Evolutionary conservation across 2,329 filamentous ascomycete species (phyloP).

Genomic region (Samsoniella hepiali): DNA sequence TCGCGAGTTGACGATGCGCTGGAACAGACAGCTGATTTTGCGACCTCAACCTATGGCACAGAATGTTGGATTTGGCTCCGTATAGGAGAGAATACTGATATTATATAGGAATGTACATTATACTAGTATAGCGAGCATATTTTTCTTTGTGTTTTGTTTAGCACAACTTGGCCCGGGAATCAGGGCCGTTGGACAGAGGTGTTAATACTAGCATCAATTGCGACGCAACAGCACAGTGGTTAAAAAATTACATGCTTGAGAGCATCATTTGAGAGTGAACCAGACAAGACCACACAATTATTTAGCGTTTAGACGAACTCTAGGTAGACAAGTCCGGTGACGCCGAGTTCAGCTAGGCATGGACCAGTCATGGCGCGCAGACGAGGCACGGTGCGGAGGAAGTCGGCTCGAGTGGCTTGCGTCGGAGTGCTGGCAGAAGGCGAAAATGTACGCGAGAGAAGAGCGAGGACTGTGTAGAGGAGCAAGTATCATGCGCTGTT

Average conservation of each 20-base stretch:
- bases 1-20: not conserved
- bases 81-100: not conserved
- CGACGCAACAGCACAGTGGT: not conserved
- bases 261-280: too few relatives aligned
- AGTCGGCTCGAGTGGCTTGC: not conserved
- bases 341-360: not conserved
- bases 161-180: not conserved
- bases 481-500: not conserved
- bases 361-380: constrained; percentile 7
- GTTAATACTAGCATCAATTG: constrained; percentile 1
- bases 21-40: not conserved
- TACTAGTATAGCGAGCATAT: constrained; percentile 7
- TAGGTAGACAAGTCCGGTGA: not conserved
- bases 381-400: not conserved
- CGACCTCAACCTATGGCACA: not conserved
- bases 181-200: not conserved
- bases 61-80: not conserved
- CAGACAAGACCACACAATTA: not conserved
- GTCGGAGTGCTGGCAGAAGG: not conserved
- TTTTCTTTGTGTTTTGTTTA: not conserved
- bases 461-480: not conserved
- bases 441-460: not conserved
- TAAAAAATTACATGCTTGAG: not conserved
- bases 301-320: constrained; percentile 1
- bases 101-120: not conserved